Evolutionary conservation across 2,329 filamentous ascomycete species (phyloP).

Genomic region (Colletotrichum echinochloae): DNA sequence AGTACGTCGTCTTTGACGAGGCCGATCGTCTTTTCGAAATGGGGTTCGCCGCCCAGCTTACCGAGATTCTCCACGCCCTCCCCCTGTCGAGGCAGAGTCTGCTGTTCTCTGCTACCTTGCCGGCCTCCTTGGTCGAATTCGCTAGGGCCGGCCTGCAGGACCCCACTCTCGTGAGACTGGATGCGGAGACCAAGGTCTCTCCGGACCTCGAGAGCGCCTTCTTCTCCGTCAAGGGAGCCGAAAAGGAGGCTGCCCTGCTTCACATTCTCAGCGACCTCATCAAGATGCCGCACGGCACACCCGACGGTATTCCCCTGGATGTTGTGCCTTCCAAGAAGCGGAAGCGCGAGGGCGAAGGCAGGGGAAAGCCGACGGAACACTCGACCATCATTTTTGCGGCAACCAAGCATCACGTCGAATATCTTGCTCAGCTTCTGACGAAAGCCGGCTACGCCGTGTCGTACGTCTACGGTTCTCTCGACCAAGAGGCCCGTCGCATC

Average conservation of each 20-base stretch:
- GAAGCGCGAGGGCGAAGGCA: conserved; percentile 71
- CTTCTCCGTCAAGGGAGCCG: conserved; percentile 90
- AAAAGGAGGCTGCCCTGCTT: conserved; percentile 93
- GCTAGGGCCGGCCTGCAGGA: conserved; percentile 93
- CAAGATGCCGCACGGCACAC: conserved; percentile 82
- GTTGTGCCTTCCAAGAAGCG: conserved; percentile 73
- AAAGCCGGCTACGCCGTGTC: conserved; percentile 89
- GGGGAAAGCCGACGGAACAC: conserved; percentile 83
- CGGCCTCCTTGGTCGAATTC: conserved; percentile 95
- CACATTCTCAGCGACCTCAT: conserved; percentile 93
- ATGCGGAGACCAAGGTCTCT: conserved; percentile 95
- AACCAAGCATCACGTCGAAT: conserved; percentile 98
- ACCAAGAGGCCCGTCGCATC: conserved; percentile 91
- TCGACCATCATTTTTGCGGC: conserved; percentile 96
- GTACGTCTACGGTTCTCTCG: conserved; percentile 93
- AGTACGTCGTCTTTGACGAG: conserved; percentile 97
- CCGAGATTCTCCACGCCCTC: conserved; percentile 91
- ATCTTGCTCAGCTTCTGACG: conserved; percentile 83
- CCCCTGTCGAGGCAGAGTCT: conserved; percentile 88
- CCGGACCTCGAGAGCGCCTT: conserved; percentile 96
- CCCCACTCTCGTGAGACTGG: conserved; percentile 87
- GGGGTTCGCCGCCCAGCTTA: conserved; percentile 94
- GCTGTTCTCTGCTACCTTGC: conserved; percentile 94
- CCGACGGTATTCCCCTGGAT: conserved; percentile 60
- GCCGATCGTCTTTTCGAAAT: conserved; percentile 98